Base-by-base conservation (phyloP, 2,329 filamentous ascomycete genomes). In the Fusarium fracticaudum region DNA sequence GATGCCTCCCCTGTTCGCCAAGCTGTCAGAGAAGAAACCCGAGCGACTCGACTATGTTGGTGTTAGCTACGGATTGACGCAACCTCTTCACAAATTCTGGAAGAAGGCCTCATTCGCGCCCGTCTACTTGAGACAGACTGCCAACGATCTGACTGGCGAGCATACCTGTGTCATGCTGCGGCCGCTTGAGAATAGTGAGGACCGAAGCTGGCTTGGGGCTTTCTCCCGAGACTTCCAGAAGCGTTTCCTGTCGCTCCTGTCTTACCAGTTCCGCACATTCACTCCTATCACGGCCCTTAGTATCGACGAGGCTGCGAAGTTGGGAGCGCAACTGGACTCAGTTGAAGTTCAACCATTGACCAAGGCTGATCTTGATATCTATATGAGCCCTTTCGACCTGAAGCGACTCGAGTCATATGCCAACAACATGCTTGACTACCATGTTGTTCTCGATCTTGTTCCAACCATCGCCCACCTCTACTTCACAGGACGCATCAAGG, bases 101-200 rank as follows among this genome's bases (percentile, higher is more conserved):
- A 98, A 98, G 84, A 92, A 93, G 41, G 90, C 93, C 22, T 87
- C 87, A 2, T 99, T 98, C 81, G 90, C 91, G 5, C 96, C 96
- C 0, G 94, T 99, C 2, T 99, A 99, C 79, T 88, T 99, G 20
- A 90, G 96, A 40, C 96, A 99, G 85, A 99, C 97, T 6, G 88
- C 96, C 59, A 99, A 98, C 80, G 96, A 98, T 65, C 87, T 99
- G 51, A 99, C 97, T 0, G 96, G 96, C 63, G 96, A 99, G 83
- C 96, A 99, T 81, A 98, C 96, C 0, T 98, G 95, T 80, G 96
- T 99, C 35, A 99, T 99, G 97, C 88, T 99, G 55, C 91, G 94
- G 65, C 93, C 95, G 4, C 87, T 99, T 12, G 87, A 90, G 67
- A 86, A 84, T 60, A 87, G 86, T 61, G 91, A 91, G 47, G 94